phyloP scores from a whole-genome alignment of 306 rosid genomes.

The Pyrus pyrifolia region DNA sequence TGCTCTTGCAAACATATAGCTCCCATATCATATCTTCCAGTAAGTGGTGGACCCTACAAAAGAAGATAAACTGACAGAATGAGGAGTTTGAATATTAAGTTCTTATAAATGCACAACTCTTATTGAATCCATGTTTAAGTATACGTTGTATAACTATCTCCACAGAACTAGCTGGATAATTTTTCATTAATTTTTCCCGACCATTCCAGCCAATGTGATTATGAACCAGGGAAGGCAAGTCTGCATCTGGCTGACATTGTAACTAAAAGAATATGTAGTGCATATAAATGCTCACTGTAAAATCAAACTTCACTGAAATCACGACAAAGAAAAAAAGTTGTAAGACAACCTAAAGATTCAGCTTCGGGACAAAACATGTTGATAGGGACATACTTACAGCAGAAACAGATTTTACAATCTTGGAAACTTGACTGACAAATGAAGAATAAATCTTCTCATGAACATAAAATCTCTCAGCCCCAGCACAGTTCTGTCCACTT shows the following conservation, averaged over 20 bases:
- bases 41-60: slow-evolving; percentile 81
- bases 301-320: not conserved
- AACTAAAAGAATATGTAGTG: slow-evolving; percentile 3
- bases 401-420: slow-evolving; percentile 75
- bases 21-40: slow-evolving; percentile 89
- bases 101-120: not conserved
- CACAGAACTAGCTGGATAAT: not conserved
- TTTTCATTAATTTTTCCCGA: not conserved
- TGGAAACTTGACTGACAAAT: slow-evolving; percentile 62
- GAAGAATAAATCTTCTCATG: slow-evolving; percentile 68
- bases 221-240: not conserved
- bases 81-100: not conserved
- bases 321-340: not conserved
- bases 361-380: not conserved
- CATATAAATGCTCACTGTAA: not conserved
- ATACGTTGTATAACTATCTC: not conserved
- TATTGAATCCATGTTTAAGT: not conserved
- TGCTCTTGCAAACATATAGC: slow-evolving; percentile 92
- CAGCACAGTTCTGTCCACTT: slow-evolving; percentile 97
- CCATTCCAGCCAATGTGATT: not conserved
- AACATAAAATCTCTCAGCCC: slow-evolving; percentile 95
- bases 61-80: slow-evolving; percentile 19
- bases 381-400: slow-evolving; percentile 50
- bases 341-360: not conserved
- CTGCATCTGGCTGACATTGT: not conserved